Evolutionary conservation across 805 yeast genomes (phyloP).

Genomic region (Yamadazyma olivae): DNA sequence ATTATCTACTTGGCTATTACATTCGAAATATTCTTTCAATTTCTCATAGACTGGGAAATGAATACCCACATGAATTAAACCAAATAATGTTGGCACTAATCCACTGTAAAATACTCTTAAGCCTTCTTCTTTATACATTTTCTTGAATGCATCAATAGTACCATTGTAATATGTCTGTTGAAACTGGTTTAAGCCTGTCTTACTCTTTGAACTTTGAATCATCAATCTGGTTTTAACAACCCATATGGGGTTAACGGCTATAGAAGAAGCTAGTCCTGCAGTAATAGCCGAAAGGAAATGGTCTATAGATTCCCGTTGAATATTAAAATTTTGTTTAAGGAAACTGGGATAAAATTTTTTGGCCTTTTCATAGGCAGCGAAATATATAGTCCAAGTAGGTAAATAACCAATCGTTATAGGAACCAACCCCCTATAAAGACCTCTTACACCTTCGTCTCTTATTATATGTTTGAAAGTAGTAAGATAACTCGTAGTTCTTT

Average conservation of each 20-base stretch:
- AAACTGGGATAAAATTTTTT: slow-evolving; percentile 52
- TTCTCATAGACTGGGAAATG: slow-evolving; percentile 93
- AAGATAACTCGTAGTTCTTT: slow-evolving; percentile 41
- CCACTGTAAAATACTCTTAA: slow-evolving; percentile 82
- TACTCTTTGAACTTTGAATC: slow-evolving; percentile 65
- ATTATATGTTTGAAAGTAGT: slow-evolving; percentile 66
- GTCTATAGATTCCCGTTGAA: slow-evolving; percentile 23
- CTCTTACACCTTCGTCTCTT: slow-evolving; percentile 75
- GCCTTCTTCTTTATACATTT: slow-evolving; percentile 82
- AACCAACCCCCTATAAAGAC: slow-evolving; percentile 84
- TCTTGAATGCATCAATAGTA: slow-evolving; percentile 77
- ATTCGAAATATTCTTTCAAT: slow-evolving; percentile 54
- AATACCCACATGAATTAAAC: slow-evolving; percentile 89
- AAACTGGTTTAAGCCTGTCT: slow-evolving; percentile 24
- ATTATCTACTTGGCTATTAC: slow-evolving; percentile 13
- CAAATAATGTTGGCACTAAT: slow-evolving; percentile 83
- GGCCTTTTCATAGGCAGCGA: slow-evolving; percentile 81
- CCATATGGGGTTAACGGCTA: slow-evolving; percentile 94
- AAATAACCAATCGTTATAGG: slow-evolving; percentile 94
- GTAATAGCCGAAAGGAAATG: slow-evolving; percentile 68
- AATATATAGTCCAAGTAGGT: slow-evolving; percentile 97
- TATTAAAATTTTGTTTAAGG: slow-evolving; percentile 23
- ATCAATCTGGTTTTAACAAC: slow-evolving; percentile 93
- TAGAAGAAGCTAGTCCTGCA: slow-evolving; percentile 85
- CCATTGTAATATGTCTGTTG: slow-evolving; percentile 55